These are phyloP conservation scores for Camellia lanceoleosa DNA, from an alignment of 148 eudicot genomes.

Conservation along the genomic window DNA sequence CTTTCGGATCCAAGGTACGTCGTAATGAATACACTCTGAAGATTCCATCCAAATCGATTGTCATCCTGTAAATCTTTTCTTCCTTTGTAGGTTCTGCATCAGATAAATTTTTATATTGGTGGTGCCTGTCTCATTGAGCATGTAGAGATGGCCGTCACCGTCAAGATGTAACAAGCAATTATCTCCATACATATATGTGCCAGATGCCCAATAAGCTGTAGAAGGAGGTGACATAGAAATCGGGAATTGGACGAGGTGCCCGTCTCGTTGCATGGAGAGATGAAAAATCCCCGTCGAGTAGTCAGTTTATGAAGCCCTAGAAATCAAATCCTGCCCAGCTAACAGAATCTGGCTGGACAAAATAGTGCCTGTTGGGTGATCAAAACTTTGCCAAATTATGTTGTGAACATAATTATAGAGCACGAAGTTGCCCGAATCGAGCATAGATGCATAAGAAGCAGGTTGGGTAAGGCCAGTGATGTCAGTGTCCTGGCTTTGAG, in stretches of 20 bases:
- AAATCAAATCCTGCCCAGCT: not conserved
- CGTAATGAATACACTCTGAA: constrained; percentile 24
- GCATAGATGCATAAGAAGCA: constrained; percentile 34
- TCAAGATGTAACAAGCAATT: constrained; percentile 29
- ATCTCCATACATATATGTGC: not conserved
- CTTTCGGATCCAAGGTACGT: not conserved
- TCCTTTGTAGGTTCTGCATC: not conserved
- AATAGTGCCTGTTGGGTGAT: constrained; percentile 30
- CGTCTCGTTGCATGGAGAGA: constrained; percentile 25
- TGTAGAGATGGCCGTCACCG: constrained; percentile 22
- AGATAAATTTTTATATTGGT: constrained; percentile 15
- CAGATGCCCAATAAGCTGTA: constrained; percentile 9
- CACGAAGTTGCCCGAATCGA: constrained; percentile 37
- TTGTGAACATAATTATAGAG: constrained; percentile 11
- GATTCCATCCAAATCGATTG: constrained; percentile 36
- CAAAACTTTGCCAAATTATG: constrained; percentile 37
- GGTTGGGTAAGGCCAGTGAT: not conserved
- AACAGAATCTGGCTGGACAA: constrained; percentile 28
- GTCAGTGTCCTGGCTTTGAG: not conserved
- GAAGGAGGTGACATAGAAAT: not conserved
- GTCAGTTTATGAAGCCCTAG: constrained; percentile 20
- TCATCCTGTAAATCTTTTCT: constrained; percentile 3
- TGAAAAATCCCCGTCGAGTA: constrained; percentile 21
- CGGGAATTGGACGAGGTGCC: constrained; percentile 33
- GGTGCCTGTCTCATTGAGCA: constrained; percentile 16